phyloP scores from a whole-genome alignment of 768 basidiomycete genomes.

The Suillus subalutaceus region DNA sequence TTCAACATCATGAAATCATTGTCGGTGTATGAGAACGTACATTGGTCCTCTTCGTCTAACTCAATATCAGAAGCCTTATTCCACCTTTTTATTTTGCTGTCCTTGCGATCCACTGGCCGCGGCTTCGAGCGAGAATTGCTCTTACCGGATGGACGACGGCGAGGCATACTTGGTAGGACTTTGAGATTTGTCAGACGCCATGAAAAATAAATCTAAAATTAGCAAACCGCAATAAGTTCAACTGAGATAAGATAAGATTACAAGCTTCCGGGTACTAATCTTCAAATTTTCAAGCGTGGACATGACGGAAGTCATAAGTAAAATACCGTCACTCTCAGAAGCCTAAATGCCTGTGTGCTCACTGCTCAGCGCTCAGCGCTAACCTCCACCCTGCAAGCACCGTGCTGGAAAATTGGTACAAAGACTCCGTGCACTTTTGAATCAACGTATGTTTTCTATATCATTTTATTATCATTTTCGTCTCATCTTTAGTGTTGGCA shows the following conservation, averaged over 20 bases:
- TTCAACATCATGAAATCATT: constrained; percentile 80
- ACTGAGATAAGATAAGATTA: neutral
- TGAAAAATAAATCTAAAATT: constrained; percentile 1
- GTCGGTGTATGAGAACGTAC: constrained; percentile 50
- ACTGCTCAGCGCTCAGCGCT: neutral
- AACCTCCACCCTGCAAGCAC: neutral
- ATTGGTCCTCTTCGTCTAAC: constrained; percentile 78
- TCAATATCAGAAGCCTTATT: constrained; percentile 68
- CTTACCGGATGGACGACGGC: constrained; percentile 42
- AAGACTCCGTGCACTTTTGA: neutral
- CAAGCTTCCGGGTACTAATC: too few species aligned
- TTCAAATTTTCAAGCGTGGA: neutral
- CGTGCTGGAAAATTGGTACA: neutral
- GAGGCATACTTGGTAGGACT: constrained; percentile 44
- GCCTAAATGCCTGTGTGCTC: neutral
- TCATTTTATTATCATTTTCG: neutral
- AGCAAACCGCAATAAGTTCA: neutral
- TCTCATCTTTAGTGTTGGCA: too few species aligned
- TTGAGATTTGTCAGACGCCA: neutral
- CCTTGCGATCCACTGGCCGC: constrained; percentile 51
- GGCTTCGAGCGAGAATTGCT: constrained; percentile 39
- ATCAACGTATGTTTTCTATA: neutral
- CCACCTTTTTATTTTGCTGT: constrained; percentile 66
- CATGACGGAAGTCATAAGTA: too few species aligned
- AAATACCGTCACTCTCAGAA: too few species aligned